A percentile compares a stretch with the other conserved stretches of the same genome.
Conservation (phyloP, 768 basidiomycete genomes). For the Antrodiella citrinella region DNA sequence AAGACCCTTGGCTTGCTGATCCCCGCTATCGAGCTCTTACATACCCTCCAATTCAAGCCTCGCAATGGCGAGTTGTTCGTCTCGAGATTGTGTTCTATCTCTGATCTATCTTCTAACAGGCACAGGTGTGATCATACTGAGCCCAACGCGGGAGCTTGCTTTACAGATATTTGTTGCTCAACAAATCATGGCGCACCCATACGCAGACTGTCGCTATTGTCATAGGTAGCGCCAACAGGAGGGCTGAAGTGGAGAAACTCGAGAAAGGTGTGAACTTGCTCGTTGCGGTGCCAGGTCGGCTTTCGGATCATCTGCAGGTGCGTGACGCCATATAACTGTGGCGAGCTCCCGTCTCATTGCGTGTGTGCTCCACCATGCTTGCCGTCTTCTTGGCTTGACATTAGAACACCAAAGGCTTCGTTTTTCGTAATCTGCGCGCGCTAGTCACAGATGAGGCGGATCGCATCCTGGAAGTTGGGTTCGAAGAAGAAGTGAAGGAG, state of each 20-base stretch:
- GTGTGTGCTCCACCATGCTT: too few species aligned
- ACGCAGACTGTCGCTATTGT: constrained; percentile 89
- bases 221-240: constrained; percentile 86
- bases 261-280: constrained; percentile 60
- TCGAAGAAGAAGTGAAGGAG: constrained; percentile 94
- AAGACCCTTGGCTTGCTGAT: constrained; percentile 90
- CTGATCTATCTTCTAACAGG: constrained; percentile 39
- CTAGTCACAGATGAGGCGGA: constrained; percentile 94
- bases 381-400: too few species aligned
- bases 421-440: constrained; percentile 83
- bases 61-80: constrained; percentile 50
- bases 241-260: constrained; percentile 84
- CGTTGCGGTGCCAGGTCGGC: background rate
- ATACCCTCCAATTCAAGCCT: constrained; percentile 84
- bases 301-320: background rate
- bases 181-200: constrained; percentile 80
- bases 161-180: constrained; percentile 93
- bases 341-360: background rate
- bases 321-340: background rate
- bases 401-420: constrained; percentile 68
- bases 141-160: constrained; percentile 89
- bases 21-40: constrained; percentile 76
- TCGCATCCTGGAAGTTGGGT: constrained; percentile 86
- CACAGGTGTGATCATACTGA: constrained; percentile 83
- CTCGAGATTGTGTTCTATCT: background rate